Evolutionary conservation across 2,329 filamentous ascomycete genomes (phyloP), one percentile per base, ranked within the genome.

Genomic region (Fusarium albidum): DNA sequence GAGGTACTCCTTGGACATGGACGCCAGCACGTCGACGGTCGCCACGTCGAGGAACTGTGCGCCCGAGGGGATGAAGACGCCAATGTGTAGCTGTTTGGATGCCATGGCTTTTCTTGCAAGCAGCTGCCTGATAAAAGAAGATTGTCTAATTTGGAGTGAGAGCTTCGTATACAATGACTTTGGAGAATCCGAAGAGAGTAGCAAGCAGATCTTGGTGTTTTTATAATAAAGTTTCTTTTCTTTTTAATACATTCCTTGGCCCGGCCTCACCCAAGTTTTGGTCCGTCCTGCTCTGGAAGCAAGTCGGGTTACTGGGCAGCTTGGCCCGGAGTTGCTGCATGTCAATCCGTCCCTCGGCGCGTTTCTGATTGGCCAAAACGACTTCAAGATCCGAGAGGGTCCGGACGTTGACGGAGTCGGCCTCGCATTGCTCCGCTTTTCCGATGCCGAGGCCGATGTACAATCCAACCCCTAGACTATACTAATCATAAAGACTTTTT

Each of bases 21-120:
- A 72, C 27, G 71, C 76, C 14, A 84, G 73, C 43, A 82, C 69
- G 66, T 84, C 81, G 46, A 82, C 71, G 41, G 76, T 77, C 9
- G 81, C 80, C 5, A 74, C 62, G 65, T 84, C 82, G 14, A 84
- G 76, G 9, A 81, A 67, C 57, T 84, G 81, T 10, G 73, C 72
- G 2, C 72, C 71, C 3, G 61, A 55, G 3, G 81, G 79, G 41
- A 82, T 70, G 65, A 81, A 82, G 49, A 84, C 79, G 17, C 81
- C 82, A 41, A 84, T 74, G 34, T 68, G 74, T 52, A 83, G 49
- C 31, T 55, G 54, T 27, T 61, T 55, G 6, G 49, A 56, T 18
- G 49, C 15, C 65, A 68, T 68, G 12, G 11, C n/a, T n/a, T 45
- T 50, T 21, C 21, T 21, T 21, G 21, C 21, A n/a, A n/a, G n/a